These are phyloP conservation scores for Chondrostereum purpureum DNA, from an alignment of 1,284 basidiomycete genomes.

Conservation along the genomic window DNA sequence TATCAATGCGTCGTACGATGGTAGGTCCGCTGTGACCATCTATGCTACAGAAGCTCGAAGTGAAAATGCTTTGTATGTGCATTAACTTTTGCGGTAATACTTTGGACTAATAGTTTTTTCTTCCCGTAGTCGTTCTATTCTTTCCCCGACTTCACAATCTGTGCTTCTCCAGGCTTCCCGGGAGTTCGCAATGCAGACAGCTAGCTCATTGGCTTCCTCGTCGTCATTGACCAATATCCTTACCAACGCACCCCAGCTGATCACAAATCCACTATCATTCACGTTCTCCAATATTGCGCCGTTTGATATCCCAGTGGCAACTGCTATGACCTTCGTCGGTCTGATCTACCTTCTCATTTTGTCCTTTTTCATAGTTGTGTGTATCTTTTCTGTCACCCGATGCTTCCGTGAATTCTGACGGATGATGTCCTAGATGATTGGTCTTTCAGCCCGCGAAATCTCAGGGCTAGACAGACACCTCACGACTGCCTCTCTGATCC, in stretches of 20 bases:
- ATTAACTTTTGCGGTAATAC: no score
- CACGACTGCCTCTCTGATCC: slow-evolving; percentile 45
- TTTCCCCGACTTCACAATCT: slow-evolving; percentile 24
- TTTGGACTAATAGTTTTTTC: no score
- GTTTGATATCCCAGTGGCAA: slow-evolving; percentile 62
- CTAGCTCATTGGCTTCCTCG: slow-evolving; percentile 26
- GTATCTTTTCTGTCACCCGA: slow-evolving; percentile 26
- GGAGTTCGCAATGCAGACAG: slow-evolving; percentile 30
- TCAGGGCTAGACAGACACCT: slow-evolving; percentile 48
- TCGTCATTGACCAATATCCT: slow-evolving; percentile 33
- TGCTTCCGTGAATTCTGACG: neutral
- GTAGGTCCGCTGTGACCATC: slow-evolving; percentile 28
- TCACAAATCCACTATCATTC: slow-evolving; percentile 47
- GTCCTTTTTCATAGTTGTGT: slow-evolving; percentile 28
- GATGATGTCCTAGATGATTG: slow-evolving; percentile 20
- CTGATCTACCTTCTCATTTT: slow-evolving; percentile 70
- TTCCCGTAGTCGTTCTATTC: slow-evolving; percentile 25
- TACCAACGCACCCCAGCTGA: slow-evolving; percentile 48
- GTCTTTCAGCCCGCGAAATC: slow-evolving; percentile 25
- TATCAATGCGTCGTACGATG: slow-evolving; percentile 26
- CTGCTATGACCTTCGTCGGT: slow-evolving; percentile 64
- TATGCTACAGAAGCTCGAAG: slow-evolving; percentile 28
- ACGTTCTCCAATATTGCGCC: slow-evolving; percentile 54
- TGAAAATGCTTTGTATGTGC: slow-evolving; percentile 43
- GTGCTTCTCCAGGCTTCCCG: slow-evolving; percentile 21